A percentile compares a stretch with the other conserved stretches of the same genome.
Evolutionary conservation across 208 protist genomes (phyloP).

Genomic region (Tetramitus jugosus): DNA sequence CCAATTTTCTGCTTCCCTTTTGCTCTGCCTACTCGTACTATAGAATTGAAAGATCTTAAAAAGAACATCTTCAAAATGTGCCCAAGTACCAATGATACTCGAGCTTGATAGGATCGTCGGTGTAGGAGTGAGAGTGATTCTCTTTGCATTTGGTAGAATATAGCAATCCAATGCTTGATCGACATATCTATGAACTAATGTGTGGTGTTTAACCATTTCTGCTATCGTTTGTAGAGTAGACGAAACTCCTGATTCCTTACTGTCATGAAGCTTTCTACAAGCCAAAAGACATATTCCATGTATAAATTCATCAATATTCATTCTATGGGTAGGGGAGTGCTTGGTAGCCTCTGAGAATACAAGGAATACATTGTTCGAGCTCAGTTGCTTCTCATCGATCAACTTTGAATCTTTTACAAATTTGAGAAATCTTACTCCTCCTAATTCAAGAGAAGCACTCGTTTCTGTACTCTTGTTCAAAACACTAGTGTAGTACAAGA

Average conservation of each 20-base stretch:
- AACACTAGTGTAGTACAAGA: not conserved
- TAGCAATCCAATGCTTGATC: not conserved
- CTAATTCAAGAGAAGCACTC: not conserved
- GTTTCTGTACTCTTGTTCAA: not conserved
- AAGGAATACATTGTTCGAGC: not conserved
- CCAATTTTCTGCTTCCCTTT: not conserved
- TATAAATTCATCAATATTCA: conserved; percentile 20
- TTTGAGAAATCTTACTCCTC: not conserved
- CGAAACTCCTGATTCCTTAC: too few species aligned
- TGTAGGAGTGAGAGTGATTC: not conserved
- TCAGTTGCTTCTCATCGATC: not conserved
- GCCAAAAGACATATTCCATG: not conserved
- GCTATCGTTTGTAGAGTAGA: not conserved
- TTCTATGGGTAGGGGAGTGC: not conserved
- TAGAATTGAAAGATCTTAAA: not conserved
- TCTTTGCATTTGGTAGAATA: not conserved
- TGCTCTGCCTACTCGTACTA: not conserved
- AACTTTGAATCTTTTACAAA: conserved; percentile 11
- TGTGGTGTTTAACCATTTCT: not conserved
- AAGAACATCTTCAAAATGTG: not conserved
- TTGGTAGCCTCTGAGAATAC: not conserved
- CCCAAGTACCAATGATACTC: not conserved
- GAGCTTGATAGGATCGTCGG: not conserved
- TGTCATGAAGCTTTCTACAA: not conserved
- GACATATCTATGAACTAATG: not conserved